Evolutionary conservation across 371 early-diverging fungal genomes (phyloP).

Genomic region (Aphelidium insulamus): DNA sequence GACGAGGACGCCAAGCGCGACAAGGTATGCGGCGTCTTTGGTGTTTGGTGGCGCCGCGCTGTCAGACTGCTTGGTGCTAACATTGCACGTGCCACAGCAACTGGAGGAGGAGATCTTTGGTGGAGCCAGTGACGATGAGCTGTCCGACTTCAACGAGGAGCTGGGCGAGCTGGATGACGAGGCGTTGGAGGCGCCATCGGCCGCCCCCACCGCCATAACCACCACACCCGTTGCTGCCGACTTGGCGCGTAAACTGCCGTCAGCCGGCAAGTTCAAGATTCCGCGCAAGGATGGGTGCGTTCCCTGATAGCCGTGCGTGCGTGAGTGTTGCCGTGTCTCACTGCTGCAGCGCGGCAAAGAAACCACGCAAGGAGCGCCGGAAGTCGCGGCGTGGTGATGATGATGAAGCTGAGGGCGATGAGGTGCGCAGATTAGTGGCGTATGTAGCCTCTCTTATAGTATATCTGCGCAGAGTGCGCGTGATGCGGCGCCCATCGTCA

Average conservation of each 20-base stretch:
- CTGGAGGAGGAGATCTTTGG: conserved; percentile 41
- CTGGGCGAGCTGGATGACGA: conserved; percentile 17
- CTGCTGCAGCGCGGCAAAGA: conserved; percentile 6
- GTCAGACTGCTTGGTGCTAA: too few species aligned
- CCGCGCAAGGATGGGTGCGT: too few species aligned
- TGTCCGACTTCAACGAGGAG: conserved; percentile 38
- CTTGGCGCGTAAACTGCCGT: neutral
- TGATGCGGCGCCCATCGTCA: too few species aligned
- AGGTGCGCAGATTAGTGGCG: conserved; percentile 6
- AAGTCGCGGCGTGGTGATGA: too few species aligned
- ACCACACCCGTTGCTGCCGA: neutral
- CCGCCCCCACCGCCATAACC: conserved; percentile 6
- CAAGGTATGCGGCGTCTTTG: too few species aligned
- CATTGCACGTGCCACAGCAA: too few species aligned
- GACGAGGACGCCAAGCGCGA: too few species aligned
- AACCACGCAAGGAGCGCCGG: conserved; percentile 1
- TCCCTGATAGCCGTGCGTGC: too few species aligned
- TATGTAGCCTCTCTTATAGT: too few species aligned
- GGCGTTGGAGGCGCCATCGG: conserved; percentile 4
- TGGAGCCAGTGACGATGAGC: conserved; percentile 50
- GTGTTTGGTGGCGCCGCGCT: too few species aligned
- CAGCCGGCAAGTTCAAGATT: too few species aligned
- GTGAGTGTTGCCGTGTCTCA: conserved; percentile 4
- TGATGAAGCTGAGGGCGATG: conserved; percentile 4
- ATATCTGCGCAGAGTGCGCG: too few species aligned